Evolutionary conservation across 2,329 filamentous ascomycete species (phyloP).

Genomic region (Verticillium longisporum): DNA sequence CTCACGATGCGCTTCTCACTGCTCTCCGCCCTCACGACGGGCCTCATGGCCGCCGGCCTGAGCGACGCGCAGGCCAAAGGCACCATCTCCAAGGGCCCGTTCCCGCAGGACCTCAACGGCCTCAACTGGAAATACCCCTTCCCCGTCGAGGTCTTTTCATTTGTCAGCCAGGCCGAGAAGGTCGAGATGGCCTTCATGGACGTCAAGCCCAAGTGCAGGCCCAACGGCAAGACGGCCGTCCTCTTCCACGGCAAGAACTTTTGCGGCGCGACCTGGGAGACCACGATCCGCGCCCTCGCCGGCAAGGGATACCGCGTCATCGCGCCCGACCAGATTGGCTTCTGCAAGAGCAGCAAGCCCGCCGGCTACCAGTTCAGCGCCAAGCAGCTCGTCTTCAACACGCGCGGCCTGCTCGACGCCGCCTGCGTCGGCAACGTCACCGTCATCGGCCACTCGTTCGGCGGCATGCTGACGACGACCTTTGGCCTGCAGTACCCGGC

Average conservation of each 20-base stretch:
- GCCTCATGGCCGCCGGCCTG: conserved; percentile 12
- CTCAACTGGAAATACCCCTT: conserved; percentile 47
- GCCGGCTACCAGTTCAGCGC: conserved; percentile 43
- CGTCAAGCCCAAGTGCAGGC: conserved; percentile 22
- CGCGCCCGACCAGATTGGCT: conserved; percentile 47
- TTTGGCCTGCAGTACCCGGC: conserved; percentile 44
- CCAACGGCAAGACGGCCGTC: conserved; percentile 4
- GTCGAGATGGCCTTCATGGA: conserved; percentile 53
- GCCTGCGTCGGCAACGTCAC: conserved; percentile 65
- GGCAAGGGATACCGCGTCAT: conserved; percentile 42
- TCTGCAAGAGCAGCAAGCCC: conserved; percentile 50
- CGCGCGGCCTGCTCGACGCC: conserved; percentile 34
- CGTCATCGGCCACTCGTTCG: conserved; percentile 84
- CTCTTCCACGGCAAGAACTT: conserved; percentile 52
- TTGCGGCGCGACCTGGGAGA: conserved; percentile 45
- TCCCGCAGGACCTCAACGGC: conserved; percentile 36
- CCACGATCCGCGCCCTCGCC: conserved; percentile 34
- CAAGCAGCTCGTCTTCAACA: conserved; percentile 44
- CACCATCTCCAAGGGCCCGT: conserved; percentile 19
- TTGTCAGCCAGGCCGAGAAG: conserved; percentile 37
- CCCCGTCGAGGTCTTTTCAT: conserved; percentile 39
- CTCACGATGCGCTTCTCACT: conserved; percentile 5
- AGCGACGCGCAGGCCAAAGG: conserved; percentile 23
- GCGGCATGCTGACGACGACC: conserved; percentile 65
- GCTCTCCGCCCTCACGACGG: conserved; percentile 9